A percentile compares a stretch with the other conserved stretches of the same genome.
Evolutionary conservation across 2,329 filamentous ascomycete genomes (phyloP).

Genomic region (Microsporum audouinii): DNA sequence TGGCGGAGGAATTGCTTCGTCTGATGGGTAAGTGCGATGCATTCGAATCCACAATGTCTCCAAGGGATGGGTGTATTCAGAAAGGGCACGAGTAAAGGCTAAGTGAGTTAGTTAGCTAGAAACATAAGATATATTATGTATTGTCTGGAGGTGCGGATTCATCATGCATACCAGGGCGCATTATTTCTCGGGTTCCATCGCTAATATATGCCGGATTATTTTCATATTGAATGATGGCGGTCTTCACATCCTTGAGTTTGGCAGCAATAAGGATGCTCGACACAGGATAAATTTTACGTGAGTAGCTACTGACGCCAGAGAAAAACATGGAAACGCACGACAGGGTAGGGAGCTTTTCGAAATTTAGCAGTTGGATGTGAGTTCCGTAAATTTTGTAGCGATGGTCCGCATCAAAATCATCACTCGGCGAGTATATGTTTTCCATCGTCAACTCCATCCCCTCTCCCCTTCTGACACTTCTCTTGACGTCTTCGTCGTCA

Average conservation of each 20-base stretch:
- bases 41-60: neutral
- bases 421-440: neutral
- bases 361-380: neutral
- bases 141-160: neutral
- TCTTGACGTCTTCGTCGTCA: neutral
- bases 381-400: neutral
- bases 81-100: neutral
- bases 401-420: neutral
- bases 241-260: neutral
- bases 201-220: neutral
- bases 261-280: neutral
- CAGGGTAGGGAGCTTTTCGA: neutral
- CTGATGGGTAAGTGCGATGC: neutral
- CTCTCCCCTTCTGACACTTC: neutral
- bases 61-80: neutral
- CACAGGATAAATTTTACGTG: neutral
- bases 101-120: neutral
- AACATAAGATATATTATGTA: neutral
- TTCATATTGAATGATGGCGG: neutral
- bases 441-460: neutral
- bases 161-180: neutral
- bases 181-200: neutral
- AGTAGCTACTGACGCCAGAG: neutral
- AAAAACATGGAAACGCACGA: neutral
- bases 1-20: neutral